These are phyloP conservation scores for Samsoniella hepiali DNA, from an alignment of 2,329 filamentous ascomycete genomes.

Conservation along the genomic window DNA sequence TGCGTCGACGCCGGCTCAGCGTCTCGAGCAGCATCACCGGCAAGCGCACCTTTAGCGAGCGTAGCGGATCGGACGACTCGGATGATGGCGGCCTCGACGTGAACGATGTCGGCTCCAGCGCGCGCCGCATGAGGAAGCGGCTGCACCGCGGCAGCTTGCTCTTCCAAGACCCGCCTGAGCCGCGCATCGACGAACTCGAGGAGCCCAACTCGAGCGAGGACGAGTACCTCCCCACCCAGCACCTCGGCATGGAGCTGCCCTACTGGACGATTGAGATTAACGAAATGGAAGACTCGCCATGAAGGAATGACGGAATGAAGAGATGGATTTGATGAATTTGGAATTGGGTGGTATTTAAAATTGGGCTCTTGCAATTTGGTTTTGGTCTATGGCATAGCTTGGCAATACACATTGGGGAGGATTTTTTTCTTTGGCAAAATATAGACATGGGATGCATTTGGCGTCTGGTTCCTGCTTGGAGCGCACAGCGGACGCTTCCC, in stretches of 20 bases:
- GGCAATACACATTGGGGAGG: not conserved
- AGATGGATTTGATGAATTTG: not conserved
- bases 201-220: slow-evolving; percentile 50
- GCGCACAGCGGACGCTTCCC: not conserved
- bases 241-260: slow-evolving; percentile 48
- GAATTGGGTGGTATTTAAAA: not conserved
- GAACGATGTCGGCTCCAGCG: slow-evolving; percentile 44
- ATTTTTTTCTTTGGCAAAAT: not conserved
- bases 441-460: slow-evolving; percentile 1
- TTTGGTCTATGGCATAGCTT: not conserved
- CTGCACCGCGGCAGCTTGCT: slow-evolving; percentile 46
- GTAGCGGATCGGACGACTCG: slow-evolving; percentile 48
- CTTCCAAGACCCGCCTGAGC: slow-evolving; percentile 48
- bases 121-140: slow-evolving; percentile 46
- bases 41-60: slow-evolving; percentile 53
- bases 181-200: slow-evolving; percentile 52
- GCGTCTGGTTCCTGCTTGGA: not conserved
- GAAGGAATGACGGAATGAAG: not conserved
- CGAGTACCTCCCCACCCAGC: slow-evolving; percentile 37
- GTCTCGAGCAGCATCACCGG: slow-evolving; percentile 50
- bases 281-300: slow-evolving; percentile 39
- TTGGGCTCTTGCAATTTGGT: not conserved
- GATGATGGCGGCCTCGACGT: slow-evolving; percentile 39
- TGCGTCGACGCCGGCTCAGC: slow-evolving; percentile 45
- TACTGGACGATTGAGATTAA: slow-evolving; percentile 50